phyloP scores from a whole-genome alignment of 2,329 filamentous ascomycete genomes.

The Amesomyces nigricolor region DNA sequence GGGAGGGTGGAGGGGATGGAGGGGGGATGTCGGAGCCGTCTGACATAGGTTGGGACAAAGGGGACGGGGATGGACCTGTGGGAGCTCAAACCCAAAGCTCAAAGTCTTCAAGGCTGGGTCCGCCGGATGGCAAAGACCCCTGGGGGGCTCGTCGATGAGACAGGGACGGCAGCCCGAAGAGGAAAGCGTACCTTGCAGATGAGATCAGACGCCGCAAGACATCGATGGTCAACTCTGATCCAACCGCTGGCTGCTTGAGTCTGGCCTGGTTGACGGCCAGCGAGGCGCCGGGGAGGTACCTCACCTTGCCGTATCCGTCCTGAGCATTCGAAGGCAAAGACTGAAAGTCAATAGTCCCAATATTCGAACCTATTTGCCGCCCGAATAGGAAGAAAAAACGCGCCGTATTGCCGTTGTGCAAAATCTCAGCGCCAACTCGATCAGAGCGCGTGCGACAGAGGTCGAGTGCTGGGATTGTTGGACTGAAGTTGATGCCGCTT shows the following conservation, averaged over 20 bases:
- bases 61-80: constrained; percentile 4
- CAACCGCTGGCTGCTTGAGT: background rate
- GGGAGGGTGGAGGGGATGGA: background rate
- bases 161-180: constrained; percentile 5
- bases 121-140: background rate
- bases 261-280: constrained; percentile 2
- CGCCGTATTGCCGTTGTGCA: background rate
- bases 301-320: too few species aligned
- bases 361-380: background rate
- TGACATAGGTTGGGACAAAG: constrained; percentile 20
- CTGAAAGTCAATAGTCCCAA: background rate
- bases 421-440: constrained; percentile 10
- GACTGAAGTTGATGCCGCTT: constrained; percentile 25
- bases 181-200: constrained; percentile 15
- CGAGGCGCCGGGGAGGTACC: background rate
- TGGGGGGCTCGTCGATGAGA: background rate
- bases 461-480: constrained; percentile 12
- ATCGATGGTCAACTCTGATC: background rate
- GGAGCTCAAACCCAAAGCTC: background rate
- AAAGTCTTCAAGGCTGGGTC: background rate
- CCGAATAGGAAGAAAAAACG: background rate
- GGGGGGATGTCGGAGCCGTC: constrained; percentile 19
- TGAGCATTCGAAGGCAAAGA: too few species aligned
- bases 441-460: constrained; percentile 8
- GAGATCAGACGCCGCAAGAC: background rate